Conservation (phyloP, 2,329 filamentous ascomycete species). For the Tolypocladium capitatum region DNA sequence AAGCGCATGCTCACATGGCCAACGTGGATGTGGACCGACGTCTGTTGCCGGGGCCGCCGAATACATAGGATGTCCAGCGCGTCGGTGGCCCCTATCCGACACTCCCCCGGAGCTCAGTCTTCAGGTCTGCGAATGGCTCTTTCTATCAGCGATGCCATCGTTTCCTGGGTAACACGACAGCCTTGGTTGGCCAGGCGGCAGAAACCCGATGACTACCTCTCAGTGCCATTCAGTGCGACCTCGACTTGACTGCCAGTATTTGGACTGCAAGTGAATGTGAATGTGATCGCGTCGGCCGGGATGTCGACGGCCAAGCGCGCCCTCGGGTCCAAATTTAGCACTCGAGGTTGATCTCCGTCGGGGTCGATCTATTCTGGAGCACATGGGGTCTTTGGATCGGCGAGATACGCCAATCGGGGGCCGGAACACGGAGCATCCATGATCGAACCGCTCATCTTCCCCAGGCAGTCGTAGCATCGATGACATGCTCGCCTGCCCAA, state of each 20-base stretch:
- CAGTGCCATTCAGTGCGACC: not conserved
- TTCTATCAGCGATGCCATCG: not conserved
- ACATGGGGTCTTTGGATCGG: not conserved
- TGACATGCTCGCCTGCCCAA: not conserved
- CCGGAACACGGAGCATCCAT: not conserved
- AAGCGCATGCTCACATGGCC: not conserved
- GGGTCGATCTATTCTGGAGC: not conserved
- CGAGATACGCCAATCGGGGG: not conserved
- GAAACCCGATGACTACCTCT: not conserved
- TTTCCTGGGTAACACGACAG: not conserved
- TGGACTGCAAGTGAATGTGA: not conserved
- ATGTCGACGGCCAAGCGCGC: not conserved
- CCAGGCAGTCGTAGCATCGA: not conserved
- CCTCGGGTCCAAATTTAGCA: not conserved
- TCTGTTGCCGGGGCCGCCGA: not conserved
- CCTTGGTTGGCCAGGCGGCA: not conserved
- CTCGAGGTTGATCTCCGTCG: not conserved
- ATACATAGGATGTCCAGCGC: not conserved
- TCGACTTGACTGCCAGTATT: not conserved
- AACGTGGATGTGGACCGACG: no score
- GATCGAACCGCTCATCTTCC: not conserved
- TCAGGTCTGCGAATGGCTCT: not conserved
- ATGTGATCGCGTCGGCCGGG: no score
- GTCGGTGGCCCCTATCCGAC: not conserved
- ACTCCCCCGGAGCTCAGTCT: no score